A percentile compares a stretch with the other conserved stretches of the same genome.
Conservation (phyloP, 805 yeast genomes). For the Candida pseudofarinosa region DNA sequence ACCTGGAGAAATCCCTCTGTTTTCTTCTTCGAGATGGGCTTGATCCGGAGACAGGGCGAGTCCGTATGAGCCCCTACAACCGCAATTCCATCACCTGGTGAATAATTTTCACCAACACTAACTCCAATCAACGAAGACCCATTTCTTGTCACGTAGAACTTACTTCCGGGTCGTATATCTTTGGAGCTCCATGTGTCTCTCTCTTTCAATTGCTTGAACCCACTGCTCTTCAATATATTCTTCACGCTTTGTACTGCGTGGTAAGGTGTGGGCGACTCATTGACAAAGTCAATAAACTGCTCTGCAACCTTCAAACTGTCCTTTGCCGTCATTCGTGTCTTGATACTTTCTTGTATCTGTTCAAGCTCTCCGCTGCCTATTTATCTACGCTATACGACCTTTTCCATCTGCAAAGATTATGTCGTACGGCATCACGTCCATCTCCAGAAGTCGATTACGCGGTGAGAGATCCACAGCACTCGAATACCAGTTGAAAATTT, state of each 20-base stretch:
- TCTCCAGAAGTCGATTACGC: too few species aligned
- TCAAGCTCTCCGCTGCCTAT: neutral
- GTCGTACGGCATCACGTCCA: neutral
- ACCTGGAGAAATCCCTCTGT: conserved; percentile 79
- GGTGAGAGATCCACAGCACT: too few species aligned
- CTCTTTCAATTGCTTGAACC: conserved; percentile 73
- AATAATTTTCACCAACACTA: conserved; percentile 68
- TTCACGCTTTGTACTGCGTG: conserved; percentile 79
- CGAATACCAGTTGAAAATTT: too few species aligned
- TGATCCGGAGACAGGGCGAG: conserved; percentile 83
- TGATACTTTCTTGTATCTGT: neutral
- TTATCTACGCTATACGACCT: too few species aligned
- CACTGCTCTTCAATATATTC: conserved; percentile 49
- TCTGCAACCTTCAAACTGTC: conserved; percentile 36
- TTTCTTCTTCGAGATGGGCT: conserved; percentile 73
- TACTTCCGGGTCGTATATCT: conserved; percentile 50
- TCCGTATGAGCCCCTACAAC: conserved; percentile 97
- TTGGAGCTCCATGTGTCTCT: conserved; percentile 61
- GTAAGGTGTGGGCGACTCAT: conserved; percentile 88
- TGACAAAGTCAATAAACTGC: conserved; percentile 74
- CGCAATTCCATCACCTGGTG: conserved; percentile 76
- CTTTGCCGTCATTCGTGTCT: conserved; percentile 3
- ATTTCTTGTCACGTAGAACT: conserved; percentile 85
- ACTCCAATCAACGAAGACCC: conserved; percentile 87
- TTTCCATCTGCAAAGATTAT: too few species aligned